phyloP scores from a whole-genome alignment of 2,329 filamentous ascomycete species.

The Pezicula neosporulosa region DNA sequence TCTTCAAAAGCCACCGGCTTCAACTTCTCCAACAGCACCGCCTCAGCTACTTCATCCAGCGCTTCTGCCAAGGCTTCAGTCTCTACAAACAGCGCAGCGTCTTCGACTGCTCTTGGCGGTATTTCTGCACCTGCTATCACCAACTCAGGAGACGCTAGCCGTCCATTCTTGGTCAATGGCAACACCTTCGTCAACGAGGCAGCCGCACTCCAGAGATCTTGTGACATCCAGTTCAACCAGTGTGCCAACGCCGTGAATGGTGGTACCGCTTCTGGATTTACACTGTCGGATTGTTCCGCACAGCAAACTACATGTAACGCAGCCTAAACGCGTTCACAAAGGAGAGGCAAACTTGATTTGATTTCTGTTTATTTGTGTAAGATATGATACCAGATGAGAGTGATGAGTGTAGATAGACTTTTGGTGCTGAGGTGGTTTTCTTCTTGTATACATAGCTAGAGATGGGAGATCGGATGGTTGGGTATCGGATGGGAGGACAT shows the following conservation, averaged over 20 bases:
- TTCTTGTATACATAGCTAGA: not conserved
- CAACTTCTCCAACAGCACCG: too few species aligned
- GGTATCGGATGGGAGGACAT: not conserved
- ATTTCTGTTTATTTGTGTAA: not conserved
- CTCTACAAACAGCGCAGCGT: conserved; percentile 1
- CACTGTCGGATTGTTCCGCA: conserved; percentile 15
- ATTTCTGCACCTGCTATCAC: conserved; percentile 44
- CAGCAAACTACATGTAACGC: conserved; percentile 17
- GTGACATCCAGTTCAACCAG: conserved; percentile 59
- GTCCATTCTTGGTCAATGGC: conserved; percentile 54
- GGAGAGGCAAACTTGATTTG: not conserved
- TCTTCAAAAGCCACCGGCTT: too few species aligned
- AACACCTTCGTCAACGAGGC: conserved; percentile 53
- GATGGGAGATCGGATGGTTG: not conserved
- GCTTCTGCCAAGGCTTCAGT: conserved; percentile 1
- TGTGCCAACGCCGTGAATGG: conserved; percentile 56
- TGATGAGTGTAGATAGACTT: not conserved
- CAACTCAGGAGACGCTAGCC: conserved; percentile 42
- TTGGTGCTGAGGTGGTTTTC: not conserved
- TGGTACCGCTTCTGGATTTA: conserved; percentile 28
- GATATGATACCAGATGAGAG: not conserved
- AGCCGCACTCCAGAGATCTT: conserved; percentile 55
- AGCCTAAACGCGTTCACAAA: not conserved
- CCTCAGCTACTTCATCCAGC: not conserved
- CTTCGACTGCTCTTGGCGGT: conserved; percentile 38